Percentiles rank a stretch among this genome's conserved stretches.
Evolutionary conservation across 768 basidiomycete species (phyloP).

Genomic region (Ramaria sp.): DNA sequence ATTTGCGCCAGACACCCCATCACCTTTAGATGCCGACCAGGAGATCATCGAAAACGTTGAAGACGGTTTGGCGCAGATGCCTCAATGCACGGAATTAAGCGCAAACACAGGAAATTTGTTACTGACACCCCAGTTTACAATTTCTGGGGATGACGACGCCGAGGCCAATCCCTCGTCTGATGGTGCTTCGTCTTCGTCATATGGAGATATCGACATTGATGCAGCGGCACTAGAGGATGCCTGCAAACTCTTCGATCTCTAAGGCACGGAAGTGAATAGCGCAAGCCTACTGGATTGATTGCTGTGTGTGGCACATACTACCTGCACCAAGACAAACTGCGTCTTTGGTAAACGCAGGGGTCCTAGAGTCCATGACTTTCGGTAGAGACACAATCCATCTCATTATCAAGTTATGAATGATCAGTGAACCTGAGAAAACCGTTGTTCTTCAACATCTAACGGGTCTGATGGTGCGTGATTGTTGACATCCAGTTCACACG

Average conservation of each 20-base stretch:
- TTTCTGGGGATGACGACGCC: not conserved
- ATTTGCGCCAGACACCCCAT: not conserved
- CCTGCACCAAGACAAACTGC: too few relatives aligned
- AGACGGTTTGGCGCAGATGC: not conserved
- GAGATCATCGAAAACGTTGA: not conserved
- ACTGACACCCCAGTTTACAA: not conserved
- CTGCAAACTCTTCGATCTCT: constrained; percentile 7
- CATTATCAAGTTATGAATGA: too few relatives aligned
- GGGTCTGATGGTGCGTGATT: too few relatives aligned
- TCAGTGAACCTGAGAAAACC: too few relatives aligned
- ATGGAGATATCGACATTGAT: constrained; percentile 9
- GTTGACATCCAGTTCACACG: too few relatives aligned
- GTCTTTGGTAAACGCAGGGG: too few relatives aligned
- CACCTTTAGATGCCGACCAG: not conserved
- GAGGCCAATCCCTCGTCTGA: not conserved
- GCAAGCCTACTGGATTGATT: too few relatives aligned
- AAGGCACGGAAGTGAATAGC: too few relatives aligned
- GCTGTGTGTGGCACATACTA: too few relatives aligned
- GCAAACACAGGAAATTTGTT: not conserved
- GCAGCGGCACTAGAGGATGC: constrained; percentile 1
- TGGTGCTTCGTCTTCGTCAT: constrained; percentile 5
- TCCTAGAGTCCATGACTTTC: too few relatives aligned
- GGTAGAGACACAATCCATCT: too few relatives aligned
- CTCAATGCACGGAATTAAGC: not conserved
- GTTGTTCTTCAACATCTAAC: too few relatives aligned